Percentiles rank a stretch among this genome's conserved stretches.
These are phyloP conservation scores for Blakeslea trispora DNA, from an alignment of 371 early-diverging fungal genomes.

Conservation along the genomic window DNA sequence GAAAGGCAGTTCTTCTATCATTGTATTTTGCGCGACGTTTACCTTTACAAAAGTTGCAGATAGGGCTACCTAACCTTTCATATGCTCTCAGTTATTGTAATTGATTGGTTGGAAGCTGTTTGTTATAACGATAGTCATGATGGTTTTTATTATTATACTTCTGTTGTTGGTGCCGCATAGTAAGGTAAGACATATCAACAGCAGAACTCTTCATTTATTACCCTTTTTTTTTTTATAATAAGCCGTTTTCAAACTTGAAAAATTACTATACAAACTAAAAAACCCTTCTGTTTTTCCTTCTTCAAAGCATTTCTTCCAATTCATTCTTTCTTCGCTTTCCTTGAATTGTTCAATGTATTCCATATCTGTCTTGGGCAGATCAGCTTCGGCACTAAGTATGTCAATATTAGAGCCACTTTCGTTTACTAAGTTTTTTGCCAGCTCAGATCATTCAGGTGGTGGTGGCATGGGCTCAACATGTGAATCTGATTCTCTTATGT, in stretches of 20 bases:
- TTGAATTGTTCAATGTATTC: conserved; percentile 22
- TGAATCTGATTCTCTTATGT: conserved; percentile 13
- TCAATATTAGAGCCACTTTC: conserved; percentile 17
- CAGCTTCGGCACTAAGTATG: conserved; percentile 22
- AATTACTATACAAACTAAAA: conserved; percentile 17
- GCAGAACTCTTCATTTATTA: conserved; percentile 4
- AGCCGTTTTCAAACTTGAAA: conserved; percentile 15
- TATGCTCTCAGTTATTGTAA: no score
- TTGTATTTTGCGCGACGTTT: no score
- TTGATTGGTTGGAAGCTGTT: no score
- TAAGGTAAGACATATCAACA: no score
- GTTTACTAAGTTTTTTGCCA: conserved; percentile 17
- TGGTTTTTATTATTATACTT: no score
- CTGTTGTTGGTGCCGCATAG: no score
- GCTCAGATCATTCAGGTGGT: conserved; percentile 19
- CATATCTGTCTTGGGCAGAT: conserved; percentile 23
- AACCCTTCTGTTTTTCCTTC: conserved; percentile 21
- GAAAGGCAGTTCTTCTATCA: no score
- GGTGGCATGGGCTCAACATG: conserved; percentile 25
- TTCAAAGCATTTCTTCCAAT: conserved; percentile 21
- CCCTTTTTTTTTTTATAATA: conserved; percentile 17
- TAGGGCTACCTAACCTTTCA: no score
- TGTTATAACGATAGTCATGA: no score
- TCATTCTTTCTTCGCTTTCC: conserved; percentile 12
- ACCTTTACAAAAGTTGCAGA: no score